Evolutionary conservation across 2,329 filamentous ascomycete genomes (phyloP), one percentile per base, ranked within the genome.

Genomic region (Ophiostoma quercus): DNA sequence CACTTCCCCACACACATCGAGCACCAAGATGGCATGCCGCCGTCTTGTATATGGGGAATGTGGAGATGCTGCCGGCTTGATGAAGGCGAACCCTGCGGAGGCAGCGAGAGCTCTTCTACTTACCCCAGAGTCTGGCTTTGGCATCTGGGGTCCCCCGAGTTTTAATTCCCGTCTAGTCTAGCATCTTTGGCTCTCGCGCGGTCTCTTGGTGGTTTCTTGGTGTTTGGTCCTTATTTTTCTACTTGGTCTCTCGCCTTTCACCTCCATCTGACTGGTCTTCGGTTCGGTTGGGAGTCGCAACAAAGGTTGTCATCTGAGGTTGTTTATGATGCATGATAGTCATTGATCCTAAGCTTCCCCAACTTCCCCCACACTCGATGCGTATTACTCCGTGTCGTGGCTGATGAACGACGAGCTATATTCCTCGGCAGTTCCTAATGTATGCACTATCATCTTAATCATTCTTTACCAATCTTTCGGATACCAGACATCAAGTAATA

Each of bases 141-240:
- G 51, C 51, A 25, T 57, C 51, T 57, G 51, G 51, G 51, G 51
- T 57, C 29, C 51, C 51, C 51, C 51, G n/a, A 57, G 51, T 57
- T 57, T 22, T 25, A 25, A 9, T 57, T 25, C 51, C 8, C 1
- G 12, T 25, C 51, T 57, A 57, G 51, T 57, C 29, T 57, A 25
- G 51, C 51, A n/a, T 9, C 12, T 14, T 29, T 57, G n/a, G 51
- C 2, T n/a, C 22, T 57, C 22, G 16, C 19, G 16, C 16, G 16
- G 16, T 19, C 6, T 43, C 41, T 19, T n/a, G 43, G 43, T 47
- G 16, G 4, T 57, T 57, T 12, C 4, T 11, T 12, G 16, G 16
- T 57, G 51, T n/a, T 57, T 19, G 22, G 43, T 51, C 9, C 39
- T 41, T 14, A 11, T 41, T 47, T 47, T 57, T 57, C n/a, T 22